phyloP scores from a whole-genome alignment of 2,329 filamentous ascomycete species.

The Nothopassalora personata region DNA sequence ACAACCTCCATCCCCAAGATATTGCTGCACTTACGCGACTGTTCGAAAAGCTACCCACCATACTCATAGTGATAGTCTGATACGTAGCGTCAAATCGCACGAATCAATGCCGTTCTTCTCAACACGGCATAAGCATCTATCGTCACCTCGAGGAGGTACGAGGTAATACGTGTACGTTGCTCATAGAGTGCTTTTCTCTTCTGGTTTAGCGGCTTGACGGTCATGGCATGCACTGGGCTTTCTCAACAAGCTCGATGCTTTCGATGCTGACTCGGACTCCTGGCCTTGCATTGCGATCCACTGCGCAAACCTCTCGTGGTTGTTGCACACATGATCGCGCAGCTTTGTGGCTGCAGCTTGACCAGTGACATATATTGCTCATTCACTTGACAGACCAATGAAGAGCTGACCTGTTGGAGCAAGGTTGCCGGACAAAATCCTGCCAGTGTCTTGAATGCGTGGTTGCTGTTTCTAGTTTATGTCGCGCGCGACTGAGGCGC shows the following conservation, averaged over 20 bases:
- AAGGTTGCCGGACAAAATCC: background rate
- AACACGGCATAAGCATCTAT: background rate
- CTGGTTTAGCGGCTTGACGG: background rate
- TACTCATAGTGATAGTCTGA: background rate
- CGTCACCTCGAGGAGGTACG: background rate
- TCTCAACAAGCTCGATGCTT: background rate
- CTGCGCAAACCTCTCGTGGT: background rate
- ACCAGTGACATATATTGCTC: constrained; percentile 1
- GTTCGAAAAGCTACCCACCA: background rate
- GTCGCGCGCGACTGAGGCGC: background rate
- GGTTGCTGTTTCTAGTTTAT: background rate
- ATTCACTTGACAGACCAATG: background rate
- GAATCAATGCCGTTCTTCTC: background rate
- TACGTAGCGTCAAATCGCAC: background rate
- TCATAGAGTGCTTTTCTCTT: background rate
- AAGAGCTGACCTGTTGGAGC: background rate
- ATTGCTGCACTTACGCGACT: background rate
- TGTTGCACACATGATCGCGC: background rate
- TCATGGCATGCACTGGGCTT: background rate
- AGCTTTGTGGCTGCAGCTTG: background rate
- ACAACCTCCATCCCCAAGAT: background rate
- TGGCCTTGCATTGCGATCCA: background rate
- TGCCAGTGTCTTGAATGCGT: background rate
- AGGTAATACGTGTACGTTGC: background rate
- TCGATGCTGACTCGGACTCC: background rate